Evolutionary conservation across 108 stramenopile genomes (phyloP), one percentile per base, ranked within the genome.

Genomic region (Skeletonema menzelii): DNA sequence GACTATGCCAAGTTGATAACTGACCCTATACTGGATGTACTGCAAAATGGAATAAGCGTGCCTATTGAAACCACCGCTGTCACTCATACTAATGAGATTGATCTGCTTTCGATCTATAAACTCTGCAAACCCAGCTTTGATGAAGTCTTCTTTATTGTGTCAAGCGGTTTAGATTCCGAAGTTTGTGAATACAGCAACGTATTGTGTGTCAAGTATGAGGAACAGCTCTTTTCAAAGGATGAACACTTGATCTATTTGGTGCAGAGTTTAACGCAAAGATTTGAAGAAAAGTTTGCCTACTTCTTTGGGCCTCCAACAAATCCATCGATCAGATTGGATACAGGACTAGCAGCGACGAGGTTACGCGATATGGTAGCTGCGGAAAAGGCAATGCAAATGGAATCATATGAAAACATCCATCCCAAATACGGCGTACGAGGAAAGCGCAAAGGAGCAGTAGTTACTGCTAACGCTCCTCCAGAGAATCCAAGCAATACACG

Each of bases 101-200:
- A 69, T 15, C 22, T 69, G 14, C 32, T 69, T 26, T 56, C 49
- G 10, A 5, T 69, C 11, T 69, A 69, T 37, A 69, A 69, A 30
- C 56, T 69, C 8, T 59, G 35, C 56, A 69, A 69, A 55, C 68
- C 68, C 13, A 15, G 30, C n/a, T 69, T 57, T 27, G 68, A 69
- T 37, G 68, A 69, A 20, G 68, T 69, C 0, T 69, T 69, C 20
- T 69, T 69, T 27, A 56, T 69, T 19, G 35, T 55, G 53, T 55
- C 68, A 0, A 56, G 53, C 22, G 32, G 26, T 40, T 38, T 59
- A 17, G 56, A 69, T 24, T 56, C 31, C 12, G 35, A 58, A 31
- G 35, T 57, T 30, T 69, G 68, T 56, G 68, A 57, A 4, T 69
- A 69, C 56, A 56, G 57, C 56, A 69, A 69, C 32, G 53, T 69